These are phyloP conservation scores for Gremmenia infestans DNA, from an alignment of 2,329 filamentous ascomycete species.

Conservation along the genomic window DNA sequence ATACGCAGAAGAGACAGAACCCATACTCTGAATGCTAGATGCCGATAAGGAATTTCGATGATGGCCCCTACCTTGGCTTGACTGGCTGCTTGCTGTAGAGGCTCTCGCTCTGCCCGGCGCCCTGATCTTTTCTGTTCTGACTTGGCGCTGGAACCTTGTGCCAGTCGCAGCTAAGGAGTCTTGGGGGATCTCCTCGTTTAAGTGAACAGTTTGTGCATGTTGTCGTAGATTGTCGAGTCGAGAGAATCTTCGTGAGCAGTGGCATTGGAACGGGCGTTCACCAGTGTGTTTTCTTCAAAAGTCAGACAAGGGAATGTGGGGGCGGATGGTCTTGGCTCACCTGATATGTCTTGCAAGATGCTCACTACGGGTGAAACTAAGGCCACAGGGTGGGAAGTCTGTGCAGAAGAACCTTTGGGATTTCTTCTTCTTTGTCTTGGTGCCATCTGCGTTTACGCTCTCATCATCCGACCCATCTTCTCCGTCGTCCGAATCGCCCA, in stretches of 20 bases:
- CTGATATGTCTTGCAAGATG: slow-evolving; percentile 92
- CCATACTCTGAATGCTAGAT: slow-evolving; percentile 63
- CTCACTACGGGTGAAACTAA: slow-evolving; percentile 95
- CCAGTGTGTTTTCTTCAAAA: slow-evolving; percentile 85
- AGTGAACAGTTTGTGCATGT: slow-evolving; percentile 95
- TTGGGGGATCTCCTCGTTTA: slow-evolving; percentile 92
- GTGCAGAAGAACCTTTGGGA: slow-evolving; percentile 95
- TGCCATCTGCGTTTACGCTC: slow-evolving; percentile 57
- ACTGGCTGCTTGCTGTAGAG: slow-evolving; percentile 69
- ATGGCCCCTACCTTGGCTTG: slow-evolving; percentile 70
- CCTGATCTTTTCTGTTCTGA: slow-evolving; percentile 78
- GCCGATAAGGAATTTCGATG: slow-evolving; percentile 77
- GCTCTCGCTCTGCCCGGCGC: slow-evolving; percentile 71
- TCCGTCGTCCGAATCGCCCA: slow-evolving; percentile 67
- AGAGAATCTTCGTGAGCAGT: slow-evolving; percentile 89
- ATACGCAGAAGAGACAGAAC: slow-evolving; percentile 58
- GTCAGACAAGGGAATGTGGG: slow-evolving; percentile 21
- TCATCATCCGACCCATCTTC: slow-evolving; percentile 58
- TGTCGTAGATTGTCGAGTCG: slow-evolving; percentile 91
- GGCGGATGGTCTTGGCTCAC: slow-evolving; percentile 40
- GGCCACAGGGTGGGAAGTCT: slow-evolving; percentile 85
- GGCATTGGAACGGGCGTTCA: slow-evolving; percentile 93
- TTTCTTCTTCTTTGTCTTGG: slow-evolving; percentile 89
- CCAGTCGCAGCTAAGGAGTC: slow-evolving; percentile 91
- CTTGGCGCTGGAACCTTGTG: slow-evolving; percentile 86